These are phyloP conservation scores for Strobilomyces echinocephalus DNA, from an alignment of 768 basidiomycete species.

Conservation along the genomic window DNA sequence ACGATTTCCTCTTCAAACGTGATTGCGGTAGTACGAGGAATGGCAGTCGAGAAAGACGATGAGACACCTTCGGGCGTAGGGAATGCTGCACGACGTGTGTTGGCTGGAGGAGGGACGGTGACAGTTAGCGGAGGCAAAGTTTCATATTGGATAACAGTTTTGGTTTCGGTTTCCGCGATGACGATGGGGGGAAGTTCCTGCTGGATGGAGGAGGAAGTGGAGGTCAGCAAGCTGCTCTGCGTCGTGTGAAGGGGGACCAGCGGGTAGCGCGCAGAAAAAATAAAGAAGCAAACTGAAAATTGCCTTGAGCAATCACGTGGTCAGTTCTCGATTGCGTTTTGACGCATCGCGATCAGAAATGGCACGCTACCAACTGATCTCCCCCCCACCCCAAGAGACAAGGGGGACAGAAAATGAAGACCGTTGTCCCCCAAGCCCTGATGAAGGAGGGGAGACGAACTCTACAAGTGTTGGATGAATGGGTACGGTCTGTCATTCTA, in stretches of 20 bases:
- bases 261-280: slow-evolving; percentile 25
- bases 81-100: slow-evolving; percentile 68
- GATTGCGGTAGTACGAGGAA: slow-evolving; percentile 71
- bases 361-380: slow-evolving; percentile 30
- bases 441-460: slow-evolving; percentile 84
- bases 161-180: slow-evolving; percentile 53
- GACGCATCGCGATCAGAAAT: slow-evolving; percentile 28
- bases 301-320: slow-evolving; percentile 30
- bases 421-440: slow-evolving; percentile 89
- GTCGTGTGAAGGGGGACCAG: slow-evolving; percentile 35
- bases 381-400: slow-evolving; percentile 43
- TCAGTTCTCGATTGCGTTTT: slow-evolving; percentile 19
- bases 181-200: slow-evolving; percentile 42
- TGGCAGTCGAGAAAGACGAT: slow-evolving; percentile 52
- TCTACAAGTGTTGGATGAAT: slow-evolving; percentile 48
- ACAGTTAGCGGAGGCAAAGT: slow-evolving; percentile 56
- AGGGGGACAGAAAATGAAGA: slow-evolving; percentile 67
- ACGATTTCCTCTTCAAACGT: slow-evolving; percentile 57
- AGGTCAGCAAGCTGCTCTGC: slow-evolving; percentile 33
- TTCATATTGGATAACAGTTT: slow-evolving; percentile 52
- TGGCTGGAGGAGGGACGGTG: slow-evolving; percentile 71
- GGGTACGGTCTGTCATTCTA: slow-evolving; percentile 19
- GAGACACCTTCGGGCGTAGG: slow-evolving; percentile 65
- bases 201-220: slow-evolving; percentile 14
- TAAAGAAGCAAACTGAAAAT: slow-evolving; percentile 29